Evolutionary conservation across 2,329 filamentous ascomycete species (phyloP), one percentile per base, ranked within the genome.

Genomic region (Monosporascus sp.): DNA sequence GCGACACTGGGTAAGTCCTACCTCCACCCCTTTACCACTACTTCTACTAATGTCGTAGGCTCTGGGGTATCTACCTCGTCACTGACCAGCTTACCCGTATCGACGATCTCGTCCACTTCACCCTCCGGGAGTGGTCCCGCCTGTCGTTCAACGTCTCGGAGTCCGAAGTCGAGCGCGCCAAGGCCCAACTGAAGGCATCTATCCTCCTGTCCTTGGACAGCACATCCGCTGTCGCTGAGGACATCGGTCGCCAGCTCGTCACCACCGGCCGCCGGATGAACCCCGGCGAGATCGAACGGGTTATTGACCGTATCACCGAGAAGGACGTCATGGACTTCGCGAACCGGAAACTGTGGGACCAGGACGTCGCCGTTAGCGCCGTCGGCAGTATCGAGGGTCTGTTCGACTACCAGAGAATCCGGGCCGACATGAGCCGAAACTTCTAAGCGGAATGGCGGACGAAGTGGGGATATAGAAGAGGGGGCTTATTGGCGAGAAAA

Each of bases 11-110:
- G 91, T 96, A 84, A 75, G 86, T n/a, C 44, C 7, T 41, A 20
- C 6, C 20, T 14, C 24, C 41, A 48, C 35, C 6, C 9, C 24
- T 9, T 26, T 44, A 47, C 28, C 17, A 15, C 37, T 15, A 22
- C 49, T 24, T 41, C n/a, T 55, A 43, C 55, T 65, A 61, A 63
- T 26, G 5, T 54, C 14, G 26, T 67, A 96, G 94, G 82, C 90
- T 99, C 65, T 99, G 94, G 94, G 94, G 94, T 78, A 97, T 97
- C 81, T 99, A 99, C 83, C 84, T 99, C 58, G 90, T 96, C 66
- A 91, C 89, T 68, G 92, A 97, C 77, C 88, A 94, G 77, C 77
- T 89, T 65, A 91, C 88, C 66, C 82, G 82, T 64, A 80, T 99
- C 66, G 94, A 99, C 69, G 94, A 99, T 73, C 87, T 99, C 51